Conservation (phyloP, 1,284 basidiomycete species). For the Trichosporon sp. region DNA sequence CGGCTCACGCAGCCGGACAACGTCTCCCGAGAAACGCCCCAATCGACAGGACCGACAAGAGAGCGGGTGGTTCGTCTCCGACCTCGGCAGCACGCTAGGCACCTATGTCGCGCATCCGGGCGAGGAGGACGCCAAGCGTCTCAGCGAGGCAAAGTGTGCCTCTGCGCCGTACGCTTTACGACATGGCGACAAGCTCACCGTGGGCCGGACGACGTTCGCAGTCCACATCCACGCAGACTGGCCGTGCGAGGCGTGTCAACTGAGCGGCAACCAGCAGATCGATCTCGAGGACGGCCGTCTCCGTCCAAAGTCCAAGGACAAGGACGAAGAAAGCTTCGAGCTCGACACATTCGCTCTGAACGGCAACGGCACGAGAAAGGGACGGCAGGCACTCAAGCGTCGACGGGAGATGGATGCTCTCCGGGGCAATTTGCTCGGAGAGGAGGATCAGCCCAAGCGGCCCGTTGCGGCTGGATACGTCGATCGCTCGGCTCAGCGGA, state of each 20-base stretch:
- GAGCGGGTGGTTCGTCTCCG: conserved; percentile 40
- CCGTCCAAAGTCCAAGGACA: neutral
- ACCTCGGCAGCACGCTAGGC: conserved; percentile 46
- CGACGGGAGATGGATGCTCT: conserved; percentile 33
- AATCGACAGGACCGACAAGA: conserved; percentile 12
- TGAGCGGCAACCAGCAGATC: conserved; percentile 31
- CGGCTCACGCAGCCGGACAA: neutral
- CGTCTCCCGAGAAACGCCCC: neutral
- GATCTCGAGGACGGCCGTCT: conserved; percentile 28
- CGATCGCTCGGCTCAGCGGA: conserved; percentile 41
- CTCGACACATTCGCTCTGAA: neutral
- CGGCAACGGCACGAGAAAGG: neutral
- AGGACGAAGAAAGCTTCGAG: neutral
- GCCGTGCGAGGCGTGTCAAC: conserved; percentile 41
- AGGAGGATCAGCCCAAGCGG: neutral
- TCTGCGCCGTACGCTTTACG: conserved; percentile 29
- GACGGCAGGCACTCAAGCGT: conserved; percentile 13
- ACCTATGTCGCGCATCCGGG: conserved; percentile 33
- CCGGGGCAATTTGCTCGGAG: conserved; percentile 30
- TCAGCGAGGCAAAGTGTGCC: conserved; percentile 30
- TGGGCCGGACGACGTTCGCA: conserved; percentile 39
- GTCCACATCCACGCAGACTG: conserved; percentile 42
- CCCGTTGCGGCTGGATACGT: conserved; percentile 14
- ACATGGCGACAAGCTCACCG: conserved; percentile 31
- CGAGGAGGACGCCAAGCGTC: conserved; percentile 12